Evolutionary conservation across 2,329 filamentous ascomycete species (phyloP).

Genomic region (Penicillium italicum): DNA sequence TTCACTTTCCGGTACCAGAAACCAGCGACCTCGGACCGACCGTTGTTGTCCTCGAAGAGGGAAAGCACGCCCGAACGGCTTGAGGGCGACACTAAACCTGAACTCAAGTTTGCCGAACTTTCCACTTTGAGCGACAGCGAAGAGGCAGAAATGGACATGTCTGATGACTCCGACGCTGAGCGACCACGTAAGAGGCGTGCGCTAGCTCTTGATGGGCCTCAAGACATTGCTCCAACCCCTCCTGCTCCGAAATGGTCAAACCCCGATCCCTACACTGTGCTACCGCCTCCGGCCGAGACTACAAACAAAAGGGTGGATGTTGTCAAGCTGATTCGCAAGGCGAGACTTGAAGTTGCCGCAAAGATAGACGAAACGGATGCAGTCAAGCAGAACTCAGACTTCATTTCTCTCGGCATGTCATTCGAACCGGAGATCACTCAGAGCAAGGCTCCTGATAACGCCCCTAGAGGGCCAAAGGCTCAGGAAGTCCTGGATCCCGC

Average conservation of each 20-base stretch:
- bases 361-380: conserved; percentile 52
- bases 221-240: conserved; percentile 23
- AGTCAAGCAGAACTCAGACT: conserved; percentile 66
- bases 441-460: conserved; percentile 33
- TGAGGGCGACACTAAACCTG: conserved; percentile 24
- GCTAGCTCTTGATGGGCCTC: conserved; percentile 21
- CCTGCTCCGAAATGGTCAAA: conserved; percentile 82
- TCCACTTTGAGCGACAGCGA: conserved; percentile 45
- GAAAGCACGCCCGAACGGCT: conserved; percentile 39
- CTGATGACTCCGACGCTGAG: conserved; percentile 32
- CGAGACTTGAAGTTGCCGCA: conserved; percentile 59
- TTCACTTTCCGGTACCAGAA: conserved; percentile 42
- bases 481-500: conserved; percentile 40
- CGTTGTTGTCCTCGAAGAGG: conserved; percentile 33
- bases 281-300: conserved; percentile 74
- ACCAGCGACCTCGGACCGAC: conserved; percentile 37
- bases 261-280: conserved; percentile 84
- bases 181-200: conserved; percentile 41
- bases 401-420: conserved; percentile 78
- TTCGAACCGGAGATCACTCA: conserved; percentile 26
- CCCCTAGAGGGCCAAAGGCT: conserved; percentile 36
- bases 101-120: conserved; percentile 36
- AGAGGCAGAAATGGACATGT: conserved; percentile 46
- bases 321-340: conserved; percentile 87
- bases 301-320: conserved; percentile 74